phyloP scores from a whole-genome alignment of 345 rosid species.

The Ceriops zippeliana region DNA sequence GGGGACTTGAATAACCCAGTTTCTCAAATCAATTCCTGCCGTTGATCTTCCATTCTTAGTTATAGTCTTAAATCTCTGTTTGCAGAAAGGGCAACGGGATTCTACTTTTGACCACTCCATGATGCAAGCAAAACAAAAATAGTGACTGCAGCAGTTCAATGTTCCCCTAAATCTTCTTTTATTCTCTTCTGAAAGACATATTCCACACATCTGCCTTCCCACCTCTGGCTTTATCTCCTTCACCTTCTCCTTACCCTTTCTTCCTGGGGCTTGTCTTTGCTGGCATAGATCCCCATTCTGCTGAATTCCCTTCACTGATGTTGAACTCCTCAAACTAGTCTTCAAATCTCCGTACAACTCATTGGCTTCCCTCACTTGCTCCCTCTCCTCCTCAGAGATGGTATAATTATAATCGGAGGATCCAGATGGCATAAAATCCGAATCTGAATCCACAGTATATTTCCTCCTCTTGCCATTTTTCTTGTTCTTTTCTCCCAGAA shows the following conservation, averaged over 20 bases:
- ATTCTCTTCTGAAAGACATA: constrained; percentile 91
- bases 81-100: constrained; percentile 96
- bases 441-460: constrained; percentile 54
- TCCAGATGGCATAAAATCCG: constrained; percentile 56
- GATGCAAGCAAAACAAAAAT: constrained; percentile 95
- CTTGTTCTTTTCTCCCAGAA: constrained; percentile 42
- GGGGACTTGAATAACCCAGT: constrained; percentile 64
- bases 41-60: constrained; percentile 74
- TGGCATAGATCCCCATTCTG: constrained; percentile 41
- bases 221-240: constrained; percentile 49
- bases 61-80: constrained; percentile 82
- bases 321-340: constrained; percentile 47
- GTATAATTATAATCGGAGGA: constrained; percentile 76
- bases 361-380: constrained; percentile 75
- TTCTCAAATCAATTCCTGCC: constrained; percentile 74
- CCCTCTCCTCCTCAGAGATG: constrained; percentile 95
- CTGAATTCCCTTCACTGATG: constrained; percentile 38
- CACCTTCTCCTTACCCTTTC: constrained; percentile 76
- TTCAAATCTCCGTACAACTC: constrained; percentile 39
- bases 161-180: constrained; percentile 79
- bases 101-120: constrained; percentile 98
- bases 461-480: constrained; percentile 39
- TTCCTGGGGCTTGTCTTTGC: constrained; percentile 38
- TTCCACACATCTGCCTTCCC: constrained; percentile 75
- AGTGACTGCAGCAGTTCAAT: constrained; percentile 81